Evolutionary conservation across 495 filamentous ascomycete genomes (phyloP).

Genomic region (Polyplosphaeria fusca): DNA sequence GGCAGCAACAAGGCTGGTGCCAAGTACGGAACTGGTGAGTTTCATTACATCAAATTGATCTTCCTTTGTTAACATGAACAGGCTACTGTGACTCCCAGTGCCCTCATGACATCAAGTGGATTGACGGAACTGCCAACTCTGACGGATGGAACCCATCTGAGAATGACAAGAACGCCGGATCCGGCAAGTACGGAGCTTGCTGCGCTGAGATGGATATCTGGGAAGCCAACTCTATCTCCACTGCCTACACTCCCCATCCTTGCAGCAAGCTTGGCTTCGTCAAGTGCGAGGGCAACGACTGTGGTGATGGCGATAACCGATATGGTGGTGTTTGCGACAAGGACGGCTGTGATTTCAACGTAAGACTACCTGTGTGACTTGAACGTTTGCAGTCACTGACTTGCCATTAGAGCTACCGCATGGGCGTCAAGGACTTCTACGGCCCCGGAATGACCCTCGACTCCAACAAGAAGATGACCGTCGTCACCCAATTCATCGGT

Average conservation of each 20-base stretch:
- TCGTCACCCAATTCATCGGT: slow-evolving; percentile 66
- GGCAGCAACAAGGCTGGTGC: slow-evolving; percentile 60
- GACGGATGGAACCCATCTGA: slow-evolving; percentile 58
- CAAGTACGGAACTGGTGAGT: slow-evolving; percentile 56
- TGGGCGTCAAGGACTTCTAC: slow-evolving; percentile 57
- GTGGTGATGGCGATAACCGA: slow-evolving; percentile 42
- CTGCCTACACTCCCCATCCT: slow-evolving; percentile 42
- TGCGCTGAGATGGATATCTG: slow-evolving; percentile 39
- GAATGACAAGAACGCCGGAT: slow-evolving; percentile 60
- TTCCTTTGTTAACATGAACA: slow-evolving; percentile 1
- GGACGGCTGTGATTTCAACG: slow-evolving; percentile 64
- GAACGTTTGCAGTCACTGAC: not conserved
- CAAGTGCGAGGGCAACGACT: slow-evolving; percentile 28
- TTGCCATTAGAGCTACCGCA: slow-evolving; percentile 45
- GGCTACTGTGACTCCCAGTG: slow-evolving; percentile 72
- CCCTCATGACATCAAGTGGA: slow-evolving; percentile 50
- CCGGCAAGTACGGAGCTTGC: slow-evolving; percentile 48
- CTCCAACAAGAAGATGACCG: slow-evolving; percentile 59
- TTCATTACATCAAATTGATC: not conserved
- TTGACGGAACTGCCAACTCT: slow-evolving; percentile 53
- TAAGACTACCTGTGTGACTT: slow-evolving; percentile 20
- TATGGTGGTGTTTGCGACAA: slow-evolving; percentile 61
- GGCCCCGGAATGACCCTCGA: slow-evolving; percentile 57
- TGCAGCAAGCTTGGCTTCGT: slow-evolving; percentile 34
- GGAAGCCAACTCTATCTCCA: slow-evolving; percentile 38